Evolutionary conservation across 2,329 filamentous ascomycete genomes (phyloP).

Genomic region (Epichloe baconii): DNA sequence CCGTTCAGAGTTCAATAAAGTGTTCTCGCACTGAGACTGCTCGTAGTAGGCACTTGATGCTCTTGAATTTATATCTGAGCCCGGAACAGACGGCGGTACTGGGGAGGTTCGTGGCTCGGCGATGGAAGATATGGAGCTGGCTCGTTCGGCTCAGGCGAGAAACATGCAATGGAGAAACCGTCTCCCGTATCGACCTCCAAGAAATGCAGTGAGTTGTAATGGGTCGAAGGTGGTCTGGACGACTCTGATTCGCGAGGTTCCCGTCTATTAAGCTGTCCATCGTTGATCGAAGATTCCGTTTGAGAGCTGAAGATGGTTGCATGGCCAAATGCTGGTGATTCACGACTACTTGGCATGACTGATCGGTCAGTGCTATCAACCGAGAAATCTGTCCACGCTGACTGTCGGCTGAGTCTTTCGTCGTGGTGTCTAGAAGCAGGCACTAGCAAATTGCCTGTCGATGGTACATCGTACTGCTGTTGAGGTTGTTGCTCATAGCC

Average conservation of each 20-base stretch:
- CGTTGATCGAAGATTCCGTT: conserved; percentile 4
- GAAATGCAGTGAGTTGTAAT: conserved; percentile 26
- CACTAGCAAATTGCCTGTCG: conserved; percentile 32
- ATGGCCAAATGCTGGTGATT: conserved; percentile 17
- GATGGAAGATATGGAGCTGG: conserved; percentile 21
- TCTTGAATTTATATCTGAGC: conserved; percentile 26
- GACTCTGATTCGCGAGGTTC: conserved; percentile 14
- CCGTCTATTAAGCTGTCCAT: neutral
- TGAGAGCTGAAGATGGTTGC: conserved; percentile 19
- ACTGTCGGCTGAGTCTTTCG: conserved; percentile 40
- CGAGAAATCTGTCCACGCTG: conserved; percentile 48
- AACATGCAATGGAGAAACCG: conserved; percentile 36
- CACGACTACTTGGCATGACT: conserved; percentile 15
- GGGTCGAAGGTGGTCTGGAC: conserved; percentile 14
- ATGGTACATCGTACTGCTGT: conserved; percentile 18
- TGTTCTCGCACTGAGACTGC: conserved; percentile 25
- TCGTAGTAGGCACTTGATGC: conserved; percentile 27
- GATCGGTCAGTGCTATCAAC: conserved; percentile 37
- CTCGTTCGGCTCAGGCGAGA: conserved; percentile 20
- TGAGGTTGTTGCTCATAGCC: conserved; percentile 12
- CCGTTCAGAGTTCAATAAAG: conserved; percentile 29
- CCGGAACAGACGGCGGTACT: conserved; percentile 27
- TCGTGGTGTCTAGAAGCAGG: conserved; percentile 29
- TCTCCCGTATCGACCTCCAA: conserved; percentile 38
- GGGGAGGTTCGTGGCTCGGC: conserved; percentile 40